Evolutionary conservation across 306 rosid species (phyloP).

Genomic region (Cicer judaicum): DNA sequence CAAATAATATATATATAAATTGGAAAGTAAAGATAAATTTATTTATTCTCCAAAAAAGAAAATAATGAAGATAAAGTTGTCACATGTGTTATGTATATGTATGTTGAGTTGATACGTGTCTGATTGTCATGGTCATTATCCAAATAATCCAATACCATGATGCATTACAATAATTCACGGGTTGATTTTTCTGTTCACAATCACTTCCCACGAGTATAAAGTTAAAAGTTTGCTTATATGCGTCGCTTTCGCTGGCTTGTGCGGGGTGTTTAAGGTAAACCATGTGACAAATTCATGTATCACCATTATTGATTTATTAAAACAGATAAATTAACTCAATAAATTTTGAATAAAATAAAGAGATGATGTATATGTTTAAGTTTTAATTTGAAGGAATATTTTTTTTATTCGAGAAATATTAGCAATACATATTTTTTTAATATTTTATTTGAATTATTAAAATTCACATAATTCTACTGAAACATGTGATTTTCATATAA

Average conservation of each 20-base stretch:
- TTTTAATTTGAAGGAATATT: too few relatives aligned
- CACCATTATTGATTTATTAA: too few relatives aligned
- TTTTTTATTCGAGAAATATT: too few relatives aligned
- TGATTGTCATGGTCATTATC: not conserved
- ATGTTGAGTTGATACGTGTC: conserved; percentile 22
- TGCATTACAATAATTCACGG: conserved; percentile 24
- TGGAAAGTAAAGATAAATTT: not conserved
- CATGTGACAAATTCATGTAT: not conserved
- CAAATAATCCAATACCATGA: not conserved
- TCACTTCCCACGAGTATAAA: not conserved
- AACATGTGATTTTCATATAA: too few relatives aligned
- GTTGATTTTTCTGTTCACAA: not conserved
- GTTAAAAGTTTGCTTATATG: not conserved
- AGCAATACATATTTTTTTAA: too few relatives aligned
- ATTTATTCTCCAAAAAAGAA: too few relatives aligned
- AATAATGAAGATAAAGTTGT: not conserved
- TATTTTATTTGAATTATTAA: too few relatives aligned
- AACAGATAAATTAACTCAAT: too few relatives aligned
- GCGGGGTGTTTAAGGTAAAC: not conserved
- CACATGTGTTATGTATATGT: not conserved
- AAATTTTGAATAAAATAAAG: too few relatives aligned
- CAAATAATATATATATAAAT: too few relatives aligned
- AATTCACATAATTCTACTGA: too few relatives aligned
- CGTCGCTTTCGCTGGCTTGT: not conserved
- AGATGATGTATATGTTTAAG: too few relatives aligned